Evolutionary conservation across 495 filamentous ascomycete genomes (phyloP), one percentile per base, ranked within the genome.

Genomic region (Aspergillus cristatus): DNA sequence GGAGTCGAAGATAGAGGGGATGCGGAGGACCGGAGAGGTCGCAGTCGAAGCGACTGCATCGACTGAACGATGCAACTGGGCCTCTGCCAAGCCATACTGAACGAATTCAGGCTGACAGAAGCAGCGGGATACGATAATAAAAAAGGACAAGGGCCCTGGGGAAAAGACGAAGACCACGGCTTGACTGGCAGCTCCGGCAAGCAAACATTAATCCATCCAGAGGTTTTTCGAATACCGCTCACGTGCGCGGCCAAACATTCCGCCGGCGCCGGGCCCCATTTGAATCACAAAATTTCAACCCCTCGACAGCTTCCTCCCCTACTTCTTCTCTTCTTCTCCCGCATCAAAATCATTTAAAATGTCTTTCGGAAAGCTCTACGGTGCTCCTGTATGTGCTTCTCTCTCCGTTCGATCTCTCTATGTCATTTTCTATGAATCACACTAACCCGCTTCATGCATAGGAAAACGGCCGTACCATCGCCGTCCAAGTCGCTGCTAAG

Each of bases 331-430:
- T 54, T 43, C 45, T 43, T 50, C 40, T 42, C 51, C 55, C 34
- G 29, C 38, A 32, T 28, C 40, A 40, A 40, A 34, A 38, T 29
- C 46, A 34, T 56, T 62, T 67, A 84, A 70, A 62, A 93, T 90
- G 84, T 66, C 81, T 46, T 97, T 97, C 76, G 91, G 91, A 72
- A 97, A 94, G 76, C 74, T 98, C 54, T 97, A 91, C 74, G 82
- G 79, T 61, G 78, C 76, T 61, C 56, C 73, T 63, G 91, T 95
- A 79, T 63, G 86, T 67, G 38, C 15, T 49, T 17, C 18, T 16
- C 15, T 43, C 45, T 39, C 37, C 43, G 35, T 34, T 45, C 4
- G 3, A n/a, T 3, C 5, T 30, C 3, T 30, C 5, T 30, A n/a
- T 30, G 28, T 11, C n/a, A 30, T 5, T 14, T 3, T 44, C 35